A percentile compares a stretch with the other conserved stretches of the same genome.
Evolutionary conservation across 2,329 filamentous ascomycete species (phyloP).

Genomic region (Claviceps spartinae): DNA sequence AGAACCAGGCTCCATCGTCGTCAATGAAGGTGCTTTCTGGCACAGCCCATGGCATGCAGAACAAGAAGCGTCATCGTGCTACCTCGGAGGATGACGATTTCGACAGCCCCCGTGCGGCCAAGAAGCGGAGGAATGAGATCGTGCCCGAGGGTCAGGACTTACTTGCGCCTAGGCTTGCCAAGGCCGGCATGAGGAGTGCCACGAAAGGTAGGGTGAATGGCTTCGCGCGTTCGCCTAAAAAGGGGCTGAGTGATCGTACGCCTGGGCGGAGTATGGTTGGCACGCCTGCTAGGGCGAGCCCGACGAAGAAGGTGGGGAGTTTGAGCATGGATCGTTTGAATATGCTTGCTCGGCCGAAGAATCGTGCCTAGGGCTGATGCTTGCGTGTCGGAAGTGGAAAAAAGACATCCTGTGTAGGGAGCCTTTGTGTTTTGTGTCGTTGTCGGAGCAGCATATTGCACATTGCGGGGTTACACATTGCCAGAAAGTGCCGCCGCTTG

Average conservation of each 20-base stretch:
- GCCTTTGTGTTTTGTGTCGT: not conserved
- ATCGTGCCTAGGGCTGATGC: conserved; percentile 27
- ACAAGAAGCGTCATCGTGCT: conserved; percentile 52
- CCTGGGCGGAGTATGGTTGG: conserved; percentile 9
- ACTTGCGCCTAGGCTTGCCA: conserved; percentile 33
- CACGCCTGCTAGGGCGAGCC: conserved; percentile 22
- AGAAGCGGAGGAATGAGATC: conserved; percentile 42
- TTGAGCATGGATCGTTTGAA: conserved; percentile 47
- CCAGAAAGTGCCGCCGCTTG: not conserved
- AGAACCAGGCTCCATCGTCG: conserved; percentile 33
- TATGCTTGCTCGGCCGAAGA: conserved; percentile 47
- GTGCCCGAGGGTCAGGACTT: conserved; percentile 39
- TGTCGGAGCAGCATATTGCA: no score
- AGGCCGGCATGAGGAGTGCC: conserved; percentile 19
- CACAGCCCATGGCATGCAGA: conserved; percentile 47
- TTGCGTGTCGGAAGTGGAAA: not conserved
- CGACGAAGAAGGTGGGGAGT: conserved; percentile 37
- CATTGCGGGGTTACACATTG: not conserved
- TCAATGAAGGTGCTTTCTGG: conserved; percentile 25
- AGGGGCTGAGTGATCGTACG: conserved; percentile 10
- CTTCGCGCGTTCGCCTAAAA: conserved; percentile 13
- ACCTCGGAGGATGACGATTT: conserved; percentile 43
- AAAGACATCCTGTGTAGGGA: conserved; percentile 3
- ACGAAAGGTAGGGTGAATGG: conserved; percentile 27
- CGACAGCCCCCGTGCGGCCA: conserved; percentile 35